Base-by-base conservation (phyloP, 257 asterid genomes). In the Osmanthus fragrans region DNA sequence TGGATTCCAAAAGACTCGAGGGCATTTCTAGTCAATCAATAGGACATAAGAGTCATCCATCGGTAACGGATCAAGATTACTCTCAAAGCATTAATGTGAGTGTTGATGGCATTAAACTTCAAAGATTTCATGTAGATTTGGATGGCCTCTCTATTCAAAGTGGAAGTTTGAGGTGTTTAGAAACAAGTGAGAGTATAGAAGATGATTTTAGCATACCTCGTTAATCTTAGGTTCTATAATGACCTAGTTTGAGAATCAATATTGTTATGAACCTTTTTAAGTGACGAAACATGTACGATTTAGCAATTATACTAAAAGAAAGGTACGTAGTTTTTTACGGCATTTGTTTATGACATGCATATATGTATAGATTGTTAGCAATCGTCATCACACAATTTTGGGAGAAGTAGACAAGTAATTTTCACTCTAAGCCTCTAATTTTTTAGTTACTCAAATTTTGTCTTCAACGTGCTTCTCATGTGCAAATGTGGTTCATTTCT, bases 121-220 rank as follows among this genome's bases (percentile, higher is more conserved):
- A 91, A 75, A 91, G 85, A 77, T 92, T 89, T 82, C 85, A 84
- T 69, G 77, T 92, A 29, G 90, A 89, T 70, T 75, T 86, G 72
- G 90, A 84, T 51, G 70, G 73, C 74, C 45, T 74, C 10, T 78
- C 81, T 66, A 80, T 87, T 42, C 73, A 80, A 9, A 91, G 96
- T 82, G 84, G 85, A 16, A 85, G 86, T 82, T 86, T 92, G 88
- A 85, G 92, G 83, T 87, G 94, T 75, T 87, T 91, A 34, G 96
- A 82, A 65, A 77, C 79, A n/a, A 86, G 82, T 78, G 77, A 73
- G 51, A 84, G 73, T 39, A 70, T 76, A 72, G 86, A 89, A 2
- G 74, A 87, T 4, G 82, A 75, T 68, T 25, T 29, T 49, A 19
- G 64, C 64, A 19, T 54, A 7, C 64, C 64, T n/a, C 64, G 11